Evolutionary conservation across 2,329 filamentous ascomycete species (phyloP).

Genomic region (Alternaria sp.): DNA sequence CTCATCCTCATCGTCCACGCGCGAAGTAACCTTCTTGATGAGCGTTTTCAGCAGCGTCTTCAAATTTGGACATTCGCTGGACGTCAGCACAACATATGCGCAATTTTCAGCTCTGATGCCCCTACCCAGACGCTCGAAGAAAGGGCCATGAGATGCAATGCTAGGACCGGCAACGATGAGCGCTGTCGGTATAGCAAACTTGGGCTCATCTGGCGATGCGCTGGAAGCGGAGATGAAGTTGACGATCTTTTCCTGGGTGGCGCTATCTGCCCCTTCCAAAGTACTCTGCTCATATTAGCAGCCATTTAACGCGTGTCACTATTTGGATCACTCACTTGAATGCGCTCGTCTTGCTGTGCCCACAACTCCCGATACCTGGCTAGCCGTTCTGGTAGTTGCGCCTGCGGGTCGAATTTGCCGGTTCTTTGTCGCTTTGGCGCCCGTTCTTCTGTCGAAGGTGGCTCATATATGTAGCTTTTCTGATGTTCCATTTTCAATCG

Average conservation of each 20-base stretch:
- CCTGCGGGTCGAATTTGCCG: constrained; percentile 33
- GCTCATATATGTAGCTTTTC: constrained; percentile 55
- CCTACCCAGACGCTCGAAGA: constrained; percentile 72
- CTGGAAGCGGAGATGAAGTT: constrained; percentile 47
- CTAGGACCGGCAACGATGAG: constrained; percentile 81
- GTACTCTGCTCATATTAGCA: constrained; percentile 38
- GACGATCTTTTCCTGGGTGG: constrained; percentile 47
- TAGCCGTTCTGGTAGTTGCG: constrained; percentile 57
- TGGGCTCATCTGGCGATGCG: constrained; percentile 23
- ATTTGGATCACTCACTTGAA: constrained; percentile 57
- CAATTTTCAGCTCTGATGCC: constrained; percentile 53
- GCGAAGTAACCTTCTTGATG: constrained; percentile 68
- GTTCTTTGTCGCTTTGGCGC: constrained; percentile 51
- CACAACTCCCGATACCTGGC: constrained; percentile 68
- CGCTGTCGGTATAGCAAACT: constrained; percentile 67
- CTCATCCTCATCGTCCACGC: constrained; percentile 64
- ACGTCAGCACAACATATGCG: constrained; percentile 70
- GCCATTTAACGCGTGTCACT: background rate
- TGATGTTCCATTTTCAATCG: constrained; percentile 54
- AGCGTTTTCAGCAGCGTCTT: constrained; percentile 76
- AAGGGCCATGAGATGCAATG: constrained; percentile 73
- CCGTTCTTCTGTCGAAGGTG: constrained; percentile 40
- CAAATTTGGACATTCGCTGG: constrained; percentile 73
- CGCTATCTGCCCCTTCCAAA: constrained; percentile 49
- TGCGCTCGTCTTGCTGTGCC: constrained; percentile 66